Base-by-base conservation (phyloP, 2,329 filamentous ascomycete species). In the Pleurostoma richardsiae region DNA sequence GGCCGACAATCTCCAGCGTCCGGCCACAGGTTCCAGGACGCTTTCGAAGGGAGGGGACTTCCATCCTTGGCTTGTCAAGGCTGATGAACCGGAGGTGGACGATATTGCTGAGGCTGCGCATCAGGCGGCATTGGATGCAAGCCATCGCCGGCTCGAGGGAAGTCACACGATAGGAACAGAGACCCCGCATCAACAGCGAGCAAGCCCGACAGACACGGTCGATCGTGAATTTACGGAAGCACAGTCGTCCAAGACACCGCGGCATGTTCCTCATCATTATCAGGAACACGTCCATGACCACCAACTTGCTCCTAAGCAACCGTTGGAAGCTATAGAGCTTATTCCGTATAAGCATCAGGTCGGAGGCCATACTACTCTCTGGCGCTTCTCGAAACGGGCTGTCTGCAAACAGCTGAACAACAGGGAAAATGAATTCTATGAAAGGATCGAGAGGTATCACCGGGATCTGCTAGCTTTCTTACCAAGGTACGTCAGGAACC, bases 361-460 rank as follows among this genome's bases (percentile, higher is more conserved):
- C 46, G 94, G 94, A 49, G 94, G 94, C 1, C 94, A 99, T 65
- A 96, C 90, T 5, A 96, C 92, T 0, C 80, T 99, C 33, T 99
- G 95, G 79, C 86, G 92, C 39, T 97, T 99, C 63, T 97, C 94
- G 19, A 85, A 90, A 55, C 82, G 91, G 58, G 94, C 94, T 47
- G 91, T 99, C 8, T 99, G 94, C 76, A 99, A 99, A 69, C 90
- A 96, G 69, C 79, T 99, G 60, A 99, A 96, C 66, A 99, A 96
- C 64, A 82, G 92, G 59, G 94, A 99, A 64, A 99, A 99, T 67
- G 90, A 96, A 68, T 99, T 99, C 63, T 99, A 99, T 66, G 94
- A 99, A 68, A 94, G 86, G 46, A 89, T 97, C 58, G 94, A 99
- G 71, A 83, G 82, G 59, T 83, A 89, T 55, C 92, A 99, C 66